phyloP scores from a whole-genome alignment of 371 early-diverging fungal species.

The Lichtheimia ornata region DNA sequence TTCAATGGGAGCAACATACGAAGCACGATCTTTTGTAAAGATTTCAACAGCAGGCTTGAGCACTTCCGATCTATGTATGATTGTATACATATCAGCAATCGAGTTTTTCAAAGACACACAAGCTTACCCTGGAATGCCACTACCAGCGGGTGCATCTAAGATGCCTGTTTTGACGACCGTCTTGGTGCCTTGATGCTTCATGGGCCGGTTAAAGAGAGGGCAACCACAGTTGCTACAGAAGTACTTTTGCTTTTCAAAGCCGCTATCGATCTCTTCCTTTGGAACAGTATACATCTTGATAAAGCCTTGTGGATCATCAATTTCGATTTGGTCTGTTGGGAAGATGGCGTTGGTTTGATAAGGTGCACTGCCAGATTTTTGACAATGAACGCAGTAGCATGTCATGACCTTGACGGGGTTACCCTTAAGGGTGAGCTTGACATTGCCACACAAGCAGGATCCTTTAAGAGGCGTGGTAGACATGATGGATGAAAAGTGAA shows the following conservation, averaged over 20 bases:
- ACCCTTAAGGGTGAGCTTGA: constrained; percentile 18
- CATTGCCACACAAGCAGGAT: constrained; percentile 22
- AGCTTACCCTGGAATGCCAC: constrained; percentile 14
- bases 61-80: constrained; percentile 14
- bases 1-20: constrained; percentile 22
- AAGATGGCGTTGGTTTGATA: constrained; percentile 25
- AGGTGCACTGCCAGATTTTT: constrained; percentile 29
- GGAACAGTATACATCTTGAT: constrained; percentile 23
- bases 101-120: not conserved
- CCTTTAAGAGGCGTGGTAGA: constrained; percentile 6
- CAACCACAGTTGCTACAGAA: constrained; percentile 30
- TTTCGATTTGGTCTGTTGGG: constrained; percentile 12
- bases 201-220: constrained; percentile 24
- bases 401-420: constrained; percentile 17
- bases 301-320: constrained; percentile 18
- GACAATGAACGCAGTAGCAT: constrained; percentile 29
- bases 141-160: constrained; percentile 17
- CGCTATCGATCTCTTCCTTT: constrained; percentile 15
- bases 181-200: constrained; percentile 26
- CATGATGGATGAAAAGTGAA: constrained; percentile 6
- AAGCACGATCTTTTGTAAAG: constrained; percentile 28
- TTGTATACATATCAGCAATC: not conserved
- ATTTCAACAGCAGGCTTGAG: constrained; percentile 18
- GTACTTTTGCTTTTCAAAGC: constrained; percentile 29
- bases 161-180: constrained; percentile 27